Percentiles rank a stretch among this genome's conserved stretches.
phyloP scores from a whole-genome alignment of 164 flowering plant species.

The Paratinospora sagittata region DNA sequence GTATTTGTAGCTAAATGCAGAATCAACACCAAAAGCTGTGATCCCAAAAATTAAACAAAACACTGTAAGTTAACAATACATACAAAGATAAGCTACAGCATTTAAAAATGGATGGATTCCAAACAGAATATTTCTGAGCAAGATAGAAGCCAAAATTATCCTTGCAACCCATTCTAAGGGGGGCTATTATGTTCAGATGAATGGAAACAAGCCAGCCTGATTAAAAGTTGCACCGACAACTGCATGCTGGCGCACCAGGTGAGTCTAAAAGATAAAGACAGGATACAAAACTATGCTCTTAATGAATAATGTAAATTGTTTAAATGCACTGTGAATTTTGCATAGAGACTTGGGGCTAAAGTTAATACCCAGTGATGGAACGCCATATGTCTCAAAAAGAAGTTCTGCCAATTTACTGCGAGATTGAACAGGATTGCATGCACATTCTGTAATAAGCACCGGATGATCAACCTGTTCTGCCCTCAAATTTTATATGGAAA shows the following conservation, averaged over 20 bases:
- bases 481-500: conserved; percentile 30
- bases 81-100: background rate
- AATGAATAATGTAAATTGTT: background rate
- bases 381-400: conserved; percentile 93
- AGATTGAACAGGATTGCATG: conserved; percentile 90
- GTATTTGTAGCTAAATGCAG: conserved; percentile 92
- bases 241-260: background rate
- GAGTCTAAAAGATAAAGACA: background rate
- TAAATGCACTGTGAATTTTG: background rate
- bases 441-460: conserved; percentile 87
- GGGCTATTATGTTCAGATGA: background rate
- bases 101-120: background rate
- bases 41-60: conserved; percentile 10
- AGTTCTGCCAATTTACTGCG: conserved; percentile 99
- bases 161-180: background rate
- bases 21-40: conserved; percentile 95
- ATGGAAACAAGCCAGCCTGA: background rate
- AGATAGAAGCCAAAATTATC: background rate
- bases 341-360: background rate
- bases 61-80: background rate
- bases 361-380: conserved; percentile 80
- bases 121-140: background rate
- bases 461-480: conserved; percentile 94
- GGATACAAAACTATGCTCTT: background rate
- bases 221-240: background rate